A percentile compares a stretch with the other conserved stretches of the same genome.
Evolutionary conservation across 352 stramenopile species (phyloP).

Genomic region (Thalassiosira mediterranea): DNA sequence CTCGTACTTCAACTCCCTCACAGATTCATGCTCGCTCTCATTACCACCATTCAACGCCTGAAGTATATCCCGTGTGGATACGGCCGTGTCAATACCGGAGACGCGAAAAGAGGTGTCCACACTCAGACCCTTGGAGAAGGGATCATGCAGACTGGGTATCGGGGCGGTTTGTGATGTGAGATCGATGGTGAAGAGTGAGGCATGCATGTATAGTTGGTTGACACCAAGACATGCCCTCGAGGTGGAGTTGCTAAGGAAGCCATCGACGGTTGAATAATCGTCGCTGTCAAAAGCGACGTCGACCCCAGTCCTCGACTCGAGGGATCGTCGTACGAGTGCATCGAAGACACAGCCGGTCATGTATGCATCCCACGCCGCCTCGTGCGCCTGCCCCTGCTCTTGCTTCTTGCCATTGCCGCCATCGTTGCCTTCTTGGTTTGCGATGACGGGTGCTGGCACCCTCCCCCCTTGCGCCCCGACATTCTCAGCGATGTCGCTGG

Average conservation of each 20-base stretch:
- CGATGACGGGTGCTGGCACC: conserved; percentile 12
- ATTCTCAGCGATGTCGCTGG: conserved; percentile 12
- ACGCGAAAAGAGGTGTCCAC: conserved; percentile 62
- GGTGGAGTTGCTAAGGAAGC: conserved; percentile 15
- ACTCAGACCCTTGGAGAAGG: conserved; percentile 30
- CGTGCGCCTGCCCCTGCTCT: conserved; percentile 57
- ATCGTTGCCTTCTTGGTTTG: conserved; percentile 27
- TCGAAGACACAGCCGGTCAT: conserved; percentile 68
- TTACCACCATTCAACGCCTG: conserved; percentile 30
- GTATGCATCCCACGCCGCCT: conserved; percentile 67
- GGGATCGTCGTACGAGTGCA: conserved; percentile 45
- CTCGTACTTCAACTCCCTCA: conserved; percentile 68
- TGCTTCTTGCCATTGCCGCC: background rate
- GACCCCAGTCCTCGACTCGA: conserved; percentile 18
- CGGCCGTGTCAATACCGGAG: conserved; percentile 54
- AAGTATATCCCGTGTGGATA: conserved; percentile 72
- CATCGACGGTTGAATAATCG: conserved; percentile 30
- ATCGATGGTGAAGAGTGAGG: conserved; percentile 75
- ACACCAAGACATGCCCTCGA: conserved; percentile 43
- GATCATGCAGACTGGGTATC: conserved; percentile 29
- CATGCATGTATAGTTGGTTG: conserved; percentile 71
- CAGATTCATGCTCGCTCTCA: conserved; percentile 42
- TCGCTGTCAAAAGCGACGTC: conserved; percentile 36
- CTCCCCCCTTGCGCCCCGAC: conserved; percentile 18
- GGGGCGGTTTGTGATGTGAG: conserved; percentile 50